Evolutionary conservation across 2,329 filamentous ascomycete species (phyloP), one percentile per base, ranked within the genome.

Genomic region (Hymenotorrendiella dingleyae): DNA sequence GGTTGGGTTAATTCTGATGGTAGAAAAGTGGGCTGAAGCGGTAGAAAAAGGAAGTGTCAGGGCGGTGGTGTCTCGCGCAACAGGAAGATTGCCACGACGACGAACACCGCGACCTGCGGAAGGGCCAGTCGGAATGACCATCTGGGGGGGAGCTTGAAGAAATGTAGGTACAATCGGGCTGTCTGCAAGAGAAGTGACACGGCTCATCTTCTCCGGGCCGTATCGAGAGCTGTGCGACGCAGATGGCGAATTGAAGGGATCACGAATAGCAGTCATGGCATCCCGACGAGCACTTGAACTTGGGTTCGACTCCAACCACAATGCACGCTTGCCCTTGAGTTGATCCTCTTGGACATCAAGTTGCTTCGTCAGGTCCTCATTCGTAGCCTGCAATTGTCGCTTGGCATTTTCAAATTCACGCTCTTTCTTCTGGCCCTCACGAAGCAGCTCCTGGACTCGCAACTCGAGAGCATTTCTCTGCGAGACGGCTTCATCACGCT

Each of bases 241-340:
- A 3, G 48, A 42, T n/a, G 55, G 54, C 2, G 55, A 50, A 14
- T 21, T 35, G 26, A 54, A 54, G 5, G 52, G 45, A 37, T 58
- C 52, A 4, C 36, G 44, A n/a, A 46, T 23, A 17, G 41, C 24
- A n/a, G 20, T 41, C 35, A 48, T 52, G 3, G 42, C 39, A 26
- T 40, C 34, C 16, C 48, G 36, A 11, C 43, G 43, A 3, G 45
- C 43, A 24, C 40, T 47, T 4, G 52, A 48, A 6, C 28, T 29
- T 0, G 49, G 48, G 22, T 56, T 43, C 2, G 42, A 26, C 4
- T 51, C 50, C 20, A 55, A 28, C 56, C 56, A 59, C 4, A 55
- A 22, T 11, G 49, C 46, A 11, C 51, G 42, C 40, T 55, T 56
- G 3, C 46, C 48, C 23, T 45, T 42, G 4, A 52, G 24, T 23